These are phyloP conservation scores for Talaromyces islandicus DNA, from an alignment of 2,329 filamentous ascomycete species.

Conservation along the genomic window DNA sequence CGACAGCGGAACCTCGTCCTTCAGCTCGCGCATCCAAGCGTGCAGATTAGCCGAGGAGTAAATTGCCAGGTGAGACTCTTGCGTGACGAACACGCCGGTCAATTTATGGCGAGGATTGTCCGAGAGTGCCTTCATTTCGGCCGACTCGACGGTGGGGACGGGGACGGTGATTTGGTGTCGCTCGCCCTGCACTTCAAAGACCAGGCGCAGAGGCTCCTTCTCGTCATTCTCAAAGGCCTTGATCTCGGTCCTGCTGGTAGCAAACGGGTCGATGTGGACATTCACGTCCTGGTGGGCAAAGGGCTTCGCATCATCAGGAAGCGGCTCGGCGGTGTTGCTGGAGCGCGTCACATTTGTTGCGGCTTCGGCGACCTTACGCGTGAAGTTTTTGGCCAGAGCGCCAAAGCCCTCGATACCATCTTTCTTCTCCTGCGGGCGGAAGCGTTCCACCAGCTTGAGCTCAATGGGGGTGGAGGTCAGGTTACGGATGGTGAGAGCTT, in stretches of 20 bases:
- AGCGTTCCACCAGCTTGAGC: conserved; percentile 68
- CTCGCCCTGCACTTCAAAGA: conserved; percentile 59
- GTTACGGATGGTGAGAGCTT: conserved; percentile 69
- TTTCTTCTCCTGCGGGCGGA: conserved; percentile 49
- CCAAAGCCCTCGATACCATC: conserved; percentile 23
- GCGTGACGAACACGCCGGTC: conserved; percentile 60
- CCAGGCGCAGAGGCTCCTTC: conserved; percentile 66
- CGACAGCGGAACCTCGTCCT: conserved; percentile 66
- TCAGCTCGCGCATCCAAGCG: conserved; percentile 75
- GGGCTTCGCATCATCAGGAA: conserved; percentile 48
- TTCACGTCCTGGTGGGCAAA: conserved; percentile 59
- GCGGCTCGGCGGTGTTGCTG: conserved; percentile 40
- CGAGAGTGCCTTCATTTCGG: conserved; percentile 54
- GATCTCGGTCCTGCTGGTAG: conserved; percentile 58
- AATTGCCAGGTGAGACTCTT: conserved; percentile 52
- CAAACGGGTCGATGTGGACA: conserved; percentile 63
- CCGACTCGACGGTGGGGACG: conserved; percentile 54
- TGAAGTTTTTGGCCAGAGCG: conserved; percentile 44
- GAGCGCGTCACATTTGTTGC: conserved; percentile 39
- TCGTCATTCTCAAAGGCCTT: conserved; percentile 50
- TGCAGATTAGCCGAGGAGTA: conserved; percentile 65
- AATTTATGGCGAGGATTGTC: conserved; percentile 50
- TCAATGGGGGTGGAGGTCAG: conserved; percentile 67
- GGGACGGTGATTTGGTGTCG: conserved; percentile 69
- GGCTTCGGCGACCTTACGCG: conserved; percentile 35